Percentiles rank a stretch among this genome's conserved stretches.
phyloP scores from a whole-genome alignment of 768 basidiomycete species.

The Russula griseocarnosa region DNA sequence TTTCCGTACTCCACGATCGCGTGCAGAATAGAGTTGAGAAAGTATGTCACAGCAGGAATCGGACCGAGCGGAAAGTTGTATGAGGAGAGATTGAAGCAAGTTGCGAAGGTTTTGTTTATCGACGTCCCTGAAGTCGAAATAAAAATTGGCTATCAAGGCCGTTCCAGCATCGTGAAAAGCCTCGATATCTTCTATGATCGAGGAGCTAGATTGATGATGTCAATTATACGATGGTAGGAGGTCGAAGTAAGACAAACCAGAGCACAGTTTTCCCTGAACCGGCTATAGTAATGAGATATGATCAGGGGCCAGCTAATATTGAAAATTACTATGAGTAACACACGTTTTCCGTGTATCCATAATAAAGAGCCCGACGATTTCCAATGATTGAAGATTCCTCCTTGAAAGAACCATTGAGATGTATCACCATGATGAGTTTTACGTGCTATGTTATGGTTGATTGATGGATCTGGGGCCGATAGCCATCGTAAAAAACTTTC shows the following conservation, averaged over 20 bases:
- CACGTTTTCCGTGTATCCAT: conserved; percentile 4
- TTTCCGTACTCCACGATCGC: background rate
- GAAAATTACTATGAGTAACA: background rate
- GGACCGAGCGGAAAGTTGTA: conserved; percentile 4
- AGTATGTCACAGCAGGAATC: background rate
- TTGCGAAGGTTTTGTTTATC: conserved; percentile 8
- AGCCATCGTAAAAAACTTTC: background rate
- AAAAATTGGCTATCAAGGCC: conserved; percentile 8
- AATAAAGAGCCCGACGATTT: background rate
- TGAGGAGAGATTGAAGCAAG: conserved; percentile 9
- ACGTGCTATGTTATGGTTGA: background rate
- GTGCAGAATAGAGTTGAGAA: background rate
- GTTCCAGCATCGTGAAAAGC: background rate
- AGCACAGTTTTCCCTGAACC: conserved; percentile 11
- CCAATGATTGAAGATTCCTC: background rate
- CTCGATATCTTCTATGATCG: conserved; percentile 9
- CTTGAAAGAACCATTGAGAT: conserved; percentile 4
- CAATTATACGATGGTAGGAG: background rate
- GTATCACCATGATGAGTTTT: background rate
- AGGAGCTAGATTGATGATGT: background rate
- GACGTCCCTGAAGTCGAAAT: conserved; percentile 10
- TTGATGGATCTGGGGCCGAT: background rate
- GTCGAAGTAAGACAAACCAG: conserved; percentile 1
- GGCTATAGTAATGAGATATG: background rate
- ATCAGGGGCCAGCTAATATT: background rate